These are phyloP conservation scores for Amoebophrya sp. DNA, from an alignment of 169 alveolate genomes.

Conservation along the genomic window DNA sequence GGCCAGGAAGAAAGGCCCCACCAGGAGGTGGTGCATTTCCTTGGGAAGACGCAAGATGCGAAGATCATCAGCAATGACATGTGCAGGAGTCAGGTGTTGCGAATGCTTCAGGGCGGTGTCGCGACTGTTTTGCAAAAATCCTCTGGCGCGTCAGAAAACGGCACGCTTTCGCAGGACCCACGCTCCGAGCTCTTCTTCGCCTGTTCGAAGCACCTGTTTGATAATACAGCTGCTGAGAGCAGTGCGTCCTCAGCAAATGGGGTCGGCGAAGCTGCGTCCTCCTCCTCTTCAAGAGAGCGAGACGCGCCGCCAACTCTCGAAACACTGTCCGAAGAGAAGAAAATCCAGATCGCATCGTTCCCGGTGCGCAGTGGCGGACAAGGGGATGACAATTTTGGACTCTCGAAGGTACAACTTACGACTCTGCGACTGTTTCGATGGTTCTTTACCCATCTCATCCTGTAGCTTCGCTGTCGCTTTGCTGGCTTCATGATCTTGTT, in stretches of 20 bases:
- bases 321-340: neutral
- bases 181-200: neutral
- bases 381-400: neutral
- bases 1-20: too few species aligned
- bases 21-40: neutral
- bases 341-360: neutral
- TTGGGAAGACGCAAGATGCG: neutral
- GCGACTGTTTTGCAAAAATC: neutral
- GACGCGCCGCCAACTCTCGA: neutral
- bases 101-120: neutral
- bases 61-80: neutral
- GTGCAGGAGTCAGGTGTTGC: neutral
- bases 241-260: too few species aligned
- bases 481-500: too few species aligned
- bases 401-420: neutral
- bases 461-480: too few species aligned
- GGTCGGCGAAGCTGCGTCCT: neutral
- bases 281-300: neutral
- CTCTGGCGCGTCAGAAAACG: neutral
- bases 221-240: too few species aligned
- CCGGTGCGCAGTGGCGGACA: neutral
- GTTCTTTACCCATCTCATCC: too few species aligned
- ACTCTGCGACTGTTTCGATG: too few species aligned
- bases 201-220: neutral
- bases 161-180: neutral